Evolutionary conservation across 305 asterid genomes (phyloP).

Genomic region (Rubia tinctorum): DNA sequence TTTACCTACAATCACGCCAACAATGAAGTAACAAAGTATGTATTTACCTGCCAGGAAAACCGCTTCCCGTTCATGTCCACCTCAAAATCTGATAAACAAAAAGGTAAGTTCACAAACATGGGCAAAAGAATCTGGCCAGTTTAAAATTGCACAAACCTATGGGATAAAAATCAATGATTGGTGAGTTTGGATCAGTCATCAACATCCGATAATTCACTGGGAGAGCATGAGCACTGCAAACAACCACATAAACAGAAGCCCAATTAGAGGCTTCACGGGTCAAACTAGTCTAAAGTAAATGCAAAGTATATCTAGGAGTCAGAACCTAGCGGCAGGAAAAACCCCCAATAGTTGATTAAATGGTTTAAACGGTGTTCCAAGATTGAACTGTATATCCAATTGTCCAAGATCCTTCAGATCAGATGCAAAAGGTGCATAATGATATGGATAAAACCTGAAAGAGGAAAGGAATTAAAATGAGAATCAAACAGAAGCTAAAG

Average conservation of each 20-base stretch:
- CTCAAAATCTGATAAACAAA: conserved; percentile 71
- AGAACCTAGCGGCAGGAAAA: conserved; percentile 96
- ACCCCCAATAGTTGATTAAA: conserved; percentile 95
- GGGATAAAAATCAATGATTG: conserved; percentile 91
- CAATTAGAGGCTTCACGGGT: conserved; percentile 25
- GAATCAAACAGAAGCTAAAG: background rate
- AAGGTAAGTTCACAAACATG: conserved; percentile 7
- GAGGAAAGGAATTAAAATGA: conserved; percentile 11
- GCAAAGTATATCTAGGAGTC: conserved; percentile 11
- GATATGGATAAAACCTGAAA: conserved; percentile 96
- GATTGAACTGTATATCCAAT: conserved; percentile 62
- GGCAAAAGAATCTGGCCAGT: conserved; percentile 10
- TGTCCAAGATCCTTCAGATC: conserved; percentile 81
- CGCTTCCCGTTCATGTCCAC: conserved; percentile 98
- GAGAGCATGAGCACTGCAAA: conserved; percentile 91
- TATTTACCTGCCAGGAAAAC: conserved; percentile 84
- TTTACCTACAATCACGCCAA: background rate
- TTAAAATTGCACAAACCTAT: conserved; percentile 43
- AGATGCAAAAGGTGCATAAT: conserved; percentile 99
- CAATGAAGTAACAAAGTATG: background rate
- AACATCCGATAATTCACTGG: conserved; percentile 79
- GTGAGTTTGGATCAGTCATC: conserved; percentile 94
- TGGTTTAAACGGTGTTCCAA: conserved; percentile 96
- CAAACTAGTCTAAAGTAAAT: conserved; percentile 2
- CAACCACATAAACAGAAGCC: conserved; percentile 13